Percentiles rank a stretch among this genome's conserved stretches.
phyloP scores from a whole-genome alignment of 331 rosid genomes.

The Rhamnella rubrinervis region DNA sequence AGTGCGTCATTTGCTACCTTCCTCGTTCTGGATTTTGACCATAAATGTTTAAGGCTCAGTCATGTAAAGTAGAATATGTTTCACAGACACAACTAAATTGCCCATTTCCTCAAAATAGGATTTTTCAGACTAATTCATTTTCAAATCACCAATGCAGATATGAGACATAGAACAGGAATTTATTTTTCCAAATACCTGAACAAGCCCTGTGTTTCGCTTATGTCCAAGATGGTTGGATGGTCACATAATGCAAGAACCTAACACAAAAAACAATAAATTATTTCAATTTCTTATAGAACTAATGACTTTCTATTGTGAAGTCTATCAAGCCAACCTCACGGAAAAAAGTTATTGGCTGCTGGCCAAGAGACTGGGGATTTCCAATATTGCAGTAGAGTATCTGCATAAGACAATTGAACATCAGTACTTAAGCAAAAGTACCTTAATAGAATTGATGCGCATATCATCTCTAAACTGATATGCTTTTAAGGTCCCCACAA shows the following conservation, averaged over 20 bases:
- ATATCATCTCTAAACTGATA: neutral
- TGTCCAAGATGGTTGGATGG: conserved; percentile 85
- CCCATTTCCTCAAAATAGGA: neutral
- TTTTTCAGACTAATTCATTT: neutral
- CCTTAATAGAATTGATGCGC: neutral
- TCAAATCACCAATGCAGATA: conserved; percentile 17
- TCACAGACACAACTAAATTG: neutral
- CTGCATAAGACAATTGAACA: conserved; percentile 40
- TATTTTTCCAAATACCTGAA: conserved; percentile 61
- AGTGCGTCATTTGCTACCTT: neutral
- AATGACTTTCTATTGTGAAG: conserved; percentile 14
- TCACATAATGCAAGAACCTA: conserved; percentile 91
- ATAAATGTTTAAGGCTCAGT: neutral
- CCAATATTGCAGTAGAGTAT: conserved; percentile 97
- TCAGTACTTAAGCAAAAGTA: conserved; percentile 9
- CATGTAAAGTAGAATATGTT: neutral
- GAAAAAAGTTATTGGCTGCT: conserved; percentile 84
- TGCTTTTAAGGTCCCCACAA: neutral
- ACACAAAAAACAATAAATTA: conserved; percentile 19
- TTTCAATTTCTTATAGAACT: conserved; percentile 4
- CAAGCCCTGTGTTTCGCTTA: conserved; percentile 78
- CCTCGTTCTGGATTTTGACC: neutral
- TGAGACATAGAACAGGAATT: conserved; percentile 9
- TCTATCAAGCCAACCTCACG: conserved; percentile 72
- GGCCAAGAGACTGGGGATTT: conserved; percentile 98